Base-by-base conservation (phyloP, 2,329 filamentous ascomycete genomes). In the Fusarium secorum region DNA sequence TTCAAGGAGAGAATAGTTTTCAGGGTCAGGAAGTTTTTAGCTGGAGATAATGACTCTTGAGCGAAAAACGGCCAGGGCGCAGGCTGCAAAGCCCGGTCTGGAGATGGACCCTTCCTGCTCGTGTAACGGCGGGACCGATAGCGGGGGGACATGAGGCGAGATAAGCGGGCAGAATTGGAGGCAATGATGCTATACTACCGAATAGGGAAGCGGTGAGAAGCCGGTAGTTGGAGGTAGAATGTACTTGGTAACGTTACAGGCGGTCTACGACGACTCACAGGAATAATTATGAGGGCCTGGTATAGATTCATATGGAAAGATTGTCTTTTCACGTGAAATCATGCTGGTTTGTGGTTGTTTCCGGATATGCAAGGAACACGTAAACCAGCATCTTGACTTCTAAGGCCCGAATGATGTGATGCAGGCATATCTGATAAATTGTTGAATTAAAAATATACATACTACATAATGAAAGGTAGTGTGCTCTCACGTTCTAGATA, bases 101-200 rank as follows among this genome's bases (percentile, higher is more conserved):
- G 45, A 64, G 57, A 71, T 59, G 51, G 57, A 68, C 64, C 64
- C 63, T 67, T 54, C 44, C 39, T 64, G 62, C 41, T 55, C 48
- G 54, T 68, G 64, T 57, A 68, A 68, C 56, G 64, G 56, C 48
- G 64, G 58, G 67, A 69, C 69, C 56, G 69, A 69, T 72, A 71
- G 69, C 69, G 69, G 69, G 68, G 63, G 68, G 44, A 30, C 46
- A 26, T 14, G 54, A 64, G 64, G 56, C 51, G 52, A 70, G 65
- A 68, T 63, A 60, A 57, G 56, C 54, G 49, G 70, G 70, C 70
- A 73, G 70, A 72, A 73, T 65, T 44, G 32, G 30, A 46, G 59
- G 36, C 28, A 36, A 39, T 38, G 54, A 36, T 44, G 54, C 45
- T 36, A 28, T 61, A 15, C 11, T 26, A 11, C 51, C 18, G 7